Conservation (phyloP, 2,329 filamentous ascomycete species). For the Sporothrix brunneoviolacea region DNA sequence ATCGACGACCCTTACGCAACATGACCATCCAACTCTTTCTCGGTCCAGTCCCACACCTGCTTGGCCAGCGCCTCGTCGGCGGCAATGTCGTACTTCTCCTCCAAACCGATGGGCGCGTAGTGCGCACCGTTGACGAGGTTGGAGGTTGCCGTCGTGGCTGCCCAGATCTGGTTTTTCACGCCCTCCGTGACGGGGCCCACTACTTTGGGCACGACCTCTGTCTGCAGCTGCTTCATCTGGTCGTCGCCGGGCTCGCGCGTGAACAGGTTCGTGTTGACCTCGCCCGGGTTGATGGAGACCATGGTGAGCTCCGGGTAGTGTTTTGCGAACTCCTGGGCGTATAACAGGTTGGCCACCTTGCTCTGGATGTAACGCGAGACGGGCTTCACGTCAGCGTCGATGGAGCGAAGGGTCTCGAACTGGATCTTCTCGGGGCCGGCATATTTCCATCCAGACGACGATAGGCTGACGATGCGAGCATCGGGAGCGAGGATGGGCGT, state of each 20-base stretch:
- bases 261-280: slow-evolving; percentile 22
- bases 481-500: slow-evolving; percentile 21
- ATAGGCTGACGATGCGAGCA: slow-evolving; percentile 23
- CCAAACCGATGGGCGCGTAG: slow-evolving; percentile 29
- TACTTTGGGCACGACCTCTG: slow-evolving; percentile 4
- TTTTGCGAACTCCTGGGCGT: slow-evolving; percentile 24
- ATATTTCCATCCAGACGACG: slow-evolving; percentile 14
- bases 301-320: slow-evolving; percentile 23
- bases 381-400: slow-evolving; percentile 10
- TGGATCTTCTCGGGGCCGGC: slow-evolving; percentile 10
- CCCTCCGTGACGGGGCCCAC: slow-evolving; percentile 2
- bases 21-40: slow-evolving; percentile 23
- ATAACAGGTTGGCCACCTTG: slow-evolving; percentile 30
- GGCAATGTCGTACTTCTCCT: slow-evolving; percentile 13
- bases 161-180: slow-evolving; percentile 36
- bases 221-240: slow-evolving; percentile 12
- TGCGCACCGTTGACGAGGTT: slow-evolving; percentile 27
- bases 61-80: slow-evolving; percentile 22
- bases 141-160: slow-evolving; percentile 23
- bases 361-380: slow-evolving; percentile 26
- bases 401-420: not conserved
- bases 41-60: slow-evolving; percentile 29
- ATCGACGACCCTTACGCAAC: too few species aligned
- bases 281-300: slow-evolving; percentile 25
- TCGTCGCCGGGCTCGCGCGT: slow-evolving; percentile 23